phyloP scores from a whole-genome alignment of 331 rosid genomes.

The Spiraea crenata region DNA sequence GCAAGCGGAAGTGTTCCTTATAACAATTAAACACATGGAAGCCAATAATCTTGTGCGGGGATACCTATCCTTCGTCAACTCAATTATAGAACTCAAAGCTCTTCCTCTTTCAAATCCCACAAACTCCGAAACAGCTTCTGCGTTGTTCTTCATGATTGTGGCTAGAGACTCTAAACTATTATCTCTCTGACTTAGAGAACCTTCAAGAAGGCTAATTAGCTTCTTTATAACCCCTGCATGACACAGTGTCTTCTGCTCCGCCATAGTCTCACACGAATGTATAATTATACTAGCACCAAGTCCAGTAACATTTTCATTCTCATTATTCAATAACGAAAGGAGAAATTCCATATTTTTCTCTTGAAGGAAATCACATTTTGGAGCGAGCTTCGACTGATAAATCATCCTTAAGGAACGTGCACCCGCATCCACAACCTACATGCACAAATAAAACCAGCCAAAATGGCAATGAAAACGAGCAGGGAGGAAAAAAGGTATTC shows the following conservation, averaged over 20 bases:
- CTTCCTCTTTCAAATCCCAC: constrained; percentile 51
- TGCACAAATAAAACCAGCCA: constrained; percentile 11
- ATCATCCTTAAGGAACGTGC: constrained; percentile 81
- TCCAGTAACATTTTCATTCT: constrained; percentile 72
- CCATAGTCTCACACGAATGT: constrained; percentile 61
- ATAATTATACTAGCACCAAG: constrained; percentile 79
- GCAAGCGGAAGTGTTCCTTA: constrained; percentile 61
- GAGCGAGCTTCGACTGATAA: constrained; percentile 77
- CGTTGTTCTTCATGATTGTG: constrained; percentile 53
- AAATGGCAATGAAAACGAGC: constrained; percentile 17
- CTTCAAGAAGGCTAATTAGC: constrained; percentile 60
- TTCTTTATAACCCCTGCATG: constrained; percentile 62
- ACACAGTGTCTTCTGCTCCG: constrained; percentile 56
- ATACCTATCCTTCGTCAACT: constrained; percentile 62
- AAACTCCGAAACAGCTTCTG: constrained; percentile 61
- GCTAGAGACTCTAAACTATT: constrained; percentile 81
- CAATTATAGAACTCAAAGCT: constrained; percentile 59
- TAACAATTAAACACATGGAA: constrained; percentile 65
- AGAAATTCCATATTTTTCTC: constrained; percentile 59
- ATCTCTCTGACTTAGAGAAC: constrained; percentile 78
- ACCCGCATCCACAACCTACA: constrained; percentile 74
- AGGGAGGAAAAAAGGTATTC: not conserved
- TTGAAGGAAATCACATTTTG: constrained; percentile 62
- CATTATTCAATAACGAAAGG: constrained; percentile 60
- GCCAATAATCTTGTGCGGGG: constrained; percentile 77